A percentile compares a stretch with the other conserved stretches of the same genome.
Conservation (phyloP, 2,329 filamentous ascomycete species). For the Aspergillus sp. region DNA sequence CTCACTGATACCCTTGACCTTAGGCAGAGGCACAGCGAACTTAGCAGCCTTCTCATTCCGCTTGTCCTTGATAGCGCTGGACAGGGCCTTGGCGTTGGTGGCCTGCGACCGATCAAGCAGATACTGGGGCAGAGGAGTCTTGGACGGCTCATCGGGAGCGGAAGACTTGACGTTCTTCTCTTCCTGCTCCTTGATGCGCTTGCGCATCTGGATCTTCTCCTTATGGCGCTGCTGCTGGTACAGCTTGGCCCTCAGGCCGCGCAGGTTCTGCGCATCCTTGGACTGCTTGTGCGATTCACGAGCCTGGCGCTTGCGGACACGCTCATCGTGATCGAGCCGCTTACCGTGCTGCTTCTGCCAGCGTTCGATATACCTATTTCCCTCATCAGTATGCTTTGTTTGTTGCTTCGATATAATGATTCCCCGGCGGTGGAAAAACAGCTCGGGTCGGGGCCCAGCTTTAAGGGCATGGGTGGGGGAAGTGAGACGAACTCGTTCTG, state of each 20-base stretch:
- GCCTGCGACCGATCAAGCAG: constrained; percentile 79
- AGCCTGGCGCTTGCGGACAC: constrained; percentile 79
- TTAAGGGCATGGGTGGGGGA: constrained; percentile 9
- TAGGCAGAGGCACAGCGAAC: constrained; percentile 88
- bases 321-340: constrained; percentile 81
- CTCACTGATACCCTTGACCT: constrained; percentile 89
- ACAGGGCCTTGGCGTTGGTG: constrained; percentile 72
- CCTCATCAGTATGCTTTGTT: constrained; percentile 17
- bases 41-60: constrained; percentile 89
- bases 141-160: constrained; percentile 72
- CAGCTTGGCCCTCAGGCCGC: constrained; percentile 87
- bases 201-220: constrained; percentile 98
- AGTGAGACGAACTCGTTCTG: constrained; percentile 46
- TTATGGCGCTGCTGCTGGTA: constrained; percentile 90
- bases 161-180: constrained; percentile 91
- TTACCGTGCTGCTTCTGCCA: constrained; percentile 67
- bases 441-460: constrained; percentile 9
- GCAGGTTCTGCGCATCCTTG: constrained; percentile 88
- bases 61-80: constrained; percentile 92
- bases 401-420: not conserved
- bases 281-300: constrained; percentile 87
- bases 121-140: constrained; percentile 84
- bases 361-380: constrained; percentile 66
- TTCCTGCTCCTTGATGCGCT: constrained; percentile 91
- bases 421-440: constrained; percentile 10